Conservation (phyloP, 305 asterid genomes). For the Fraxinus albicans region DNA sequence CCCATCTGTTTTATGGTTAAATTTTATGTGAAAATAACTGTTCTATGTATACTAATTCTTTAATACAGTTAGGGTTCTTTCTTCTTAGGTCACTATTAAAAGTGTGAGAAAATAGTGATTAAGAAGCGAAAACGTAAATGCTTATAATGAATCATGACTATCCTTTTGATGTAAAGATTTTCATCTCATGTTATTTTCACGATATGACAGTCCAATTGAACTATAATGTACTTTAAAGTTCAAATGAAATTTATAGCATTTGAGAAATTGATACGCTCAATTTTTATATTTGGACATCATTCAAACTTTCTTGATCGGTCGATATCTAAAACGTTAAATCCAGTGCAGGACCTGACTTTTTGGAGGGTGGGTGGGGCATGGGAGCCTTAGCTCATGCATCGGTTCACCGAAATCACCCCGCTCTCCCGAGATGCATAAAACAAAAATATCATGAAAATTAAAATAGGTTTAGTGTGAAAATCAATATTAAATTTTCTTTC, state of each 20-base stretch:
- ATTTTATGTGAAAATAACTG: neutral
- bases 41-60: neutral
- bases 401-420: too few relatives aligned
- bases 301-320: neutral
- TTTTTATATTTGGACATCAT: neutral
- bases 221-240: too few relatives aligned
- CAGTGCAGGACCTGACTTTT: neutral
- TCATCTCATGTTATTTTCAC: neutral
- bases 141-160: neutral
- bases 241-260: neutral
- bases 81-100: neutral
- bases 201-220: neutral
- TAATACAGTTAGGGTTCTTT: neutral
- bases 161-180: neutral
- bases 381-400: too few relatives aligned
- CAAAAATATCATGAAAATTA: neutral
- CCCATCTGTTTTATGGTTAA: constrained; percentile 1
- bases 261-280: neutral
- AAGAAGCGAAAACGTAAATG: neutral
- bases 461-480: neutral
- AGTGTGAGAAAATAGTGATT: neutral
- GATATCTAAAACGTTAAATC: neutral
- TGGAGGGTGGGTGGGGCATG: too few relatives aligned
- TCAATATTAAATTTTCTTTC: neutral
- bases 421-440: neutral